Base-by-base conservation (phyloP, 768 basidiomycete genomes). In the Neoboletus magnificus region DNA sequence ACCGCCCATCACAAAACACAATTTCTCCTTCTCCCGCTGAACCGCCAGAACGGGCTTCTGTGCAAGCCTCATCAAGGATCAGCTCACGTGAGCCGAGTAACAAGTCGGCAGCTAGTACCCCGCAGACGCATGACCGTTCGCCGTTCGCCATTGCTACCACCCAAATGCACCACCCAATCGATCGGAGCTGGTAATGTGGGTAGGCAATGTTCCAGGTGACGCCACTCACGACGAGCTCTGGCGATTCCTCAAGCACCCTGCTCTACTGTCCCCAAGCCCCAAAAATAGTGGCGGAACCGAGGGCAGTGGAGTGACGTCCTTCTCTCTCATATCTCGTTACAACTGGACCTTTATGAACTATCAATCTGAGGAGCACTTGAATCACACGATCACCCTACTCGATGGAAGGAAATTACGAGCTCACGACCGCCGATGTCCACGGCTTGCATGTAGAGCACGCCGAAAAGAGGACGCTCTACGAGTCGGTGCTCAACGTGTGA, bases 101-200 rank as follows among this genome's bases (percentile, higher is more conserved):
- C 29, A 54, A 40, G 18, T 36, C 29, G 8, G 56, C 57, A 50
- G 35, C 43, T 12, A 20, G 32, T 20, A 30, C 52, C 1, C 43
- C 62, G 2, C 60, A 43, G 35, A 16, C 60, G 35, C 27, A 47
- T 22, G 73, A 75, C 16, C 73, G 61, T 30, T 69, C 72, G 0
- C 33, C 72, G 65, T 73, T 25, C 83, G 86, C 40, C 79, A 81
- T 10, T 63, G 79, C 22, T 88, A 85, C 62, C 88, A 89, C 59
- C 87, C 87, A 2, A 86, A 83, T 54, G 81, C 85, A 1, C 87
- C 88, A 13, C 74, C 83, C 12, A 79, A 89, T 50, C 82, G 91
- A 15, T 91, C 91, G 8, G 91, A 92, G 55, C 95, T 89, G 91
- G 93, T 93, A 1, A 92, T 94, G 91, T 97, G 95, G 95, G 86